Percentiles rank a stretch among this genome's conserved stretches.
Evolutionary conservation across 192 early-diverging fungal genomes (phyloP).

Genomic region (Gamsiella multidivaricata): DNA sequence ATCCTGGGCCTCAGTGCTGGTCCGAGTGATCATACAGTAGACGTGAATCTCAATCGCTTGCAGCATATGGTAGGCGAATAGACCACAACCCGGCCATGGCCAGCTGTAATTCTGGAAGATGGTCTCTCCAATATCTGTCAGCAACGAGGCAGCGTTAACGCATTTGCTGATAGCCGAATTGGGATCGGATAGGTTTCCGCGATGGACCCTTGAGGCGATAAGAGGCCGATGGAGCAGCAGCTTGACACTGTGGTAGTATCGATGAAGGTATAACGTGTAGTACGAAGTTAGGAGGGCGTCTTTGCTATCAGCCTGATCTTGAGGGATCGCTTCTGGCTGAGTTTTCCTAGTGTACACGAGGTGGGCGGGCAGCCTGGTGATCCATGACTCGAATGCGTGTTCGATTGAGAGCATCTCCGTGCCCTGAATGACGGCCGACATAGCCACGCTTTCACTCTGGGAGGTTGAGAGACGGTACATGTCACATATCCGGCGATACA

Average conservation of each 20-base stretch:
- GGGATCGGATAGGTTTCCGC: constrained; percentile 8
- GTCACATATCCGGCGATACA: constrained; percentile 32
- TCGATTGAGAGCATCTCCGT: constrained; percentile 23
- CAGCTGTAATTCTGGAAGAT: constrained; percentile 46
- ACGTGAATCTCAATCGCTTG: constrained; percentile 36
- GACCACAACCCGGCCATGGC: constrained; percentile 44
- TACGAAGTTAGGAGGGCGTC: constrained; percentile 12
- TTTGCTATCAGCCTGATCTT: not conserved
- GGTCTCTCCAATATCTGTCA: constrained; percentile 33
- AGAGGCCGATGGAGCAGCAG: constrained; percentile 38
- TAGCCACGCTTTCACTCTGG: not conserved
- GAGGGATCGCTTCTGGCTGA: not conserved
- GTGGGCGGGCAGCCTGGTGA: constrained; percentile 17
- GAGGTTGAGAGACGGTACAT: constrained; percentile 17
- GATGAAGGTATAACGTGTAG: constrained; percentile 44
- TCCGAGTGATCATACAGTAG: constrained; percentile 11
- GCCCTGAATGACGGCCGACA: not conserved
- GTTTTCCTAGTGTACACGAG: constrained; percentile 3
- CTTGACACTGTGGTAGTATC: constrained; percentile 32
- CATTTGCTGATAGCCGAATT: constrained; percentile 26
- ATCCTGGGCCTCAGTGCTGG: constrained; percentile 1
- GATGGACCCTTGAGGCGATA: constrained; percentile 3
- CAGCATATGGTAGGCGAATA: constrained; percentile 47
- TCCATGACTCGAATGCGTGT: constrained; percentile 26
- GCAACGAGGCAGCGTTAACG: not conserved